Evolutionary conservation across 257 asterid species (phyloP), one percentile per base, ranked within the genome.

Genomic region (Handroanthus guayacan): DNA sequence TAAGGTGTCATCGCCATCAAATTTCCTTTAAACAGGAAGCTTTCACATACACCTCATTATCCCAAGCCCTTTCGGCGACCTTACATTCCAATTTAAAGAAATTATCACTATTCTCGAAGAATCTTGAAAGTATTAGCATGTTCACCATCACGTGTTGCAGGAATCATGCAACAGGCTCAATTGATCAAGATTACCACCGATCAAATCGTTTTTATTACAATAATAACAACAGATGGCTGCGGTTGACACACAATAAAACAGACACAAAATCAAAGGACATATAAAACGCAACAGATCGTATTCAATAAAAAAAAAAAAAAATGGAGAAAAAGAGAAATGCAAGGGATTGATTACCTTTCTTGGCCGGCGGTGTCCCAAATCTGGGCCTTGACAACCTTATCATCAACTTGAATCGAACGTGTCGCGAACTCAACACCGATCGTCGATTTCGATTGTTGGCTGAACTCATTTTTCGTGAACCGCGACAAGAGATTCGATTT

Each of bases 351-450:
- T 47, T 25, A 87, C 96, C 96, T 91, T 75, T 91, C 97, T 72
- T 91, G 97, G 43, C 97, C 97, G 17, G 97, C 97, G 17, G 96
- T 91, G 43, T 91, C 97, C 97, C 97, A 91, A 79, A 91, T 91
- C 86, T 91, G 97, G 43, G 97, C 97, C 82, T 91, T 91, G 38
- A 91, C 89, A 62, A 89, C 80, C 85, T 91, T 91, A 50, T 89
- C 92, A 57, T 89, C 96, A 20, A 88, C 97, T 60, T 82, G 85
- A 65, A 91, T 91, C 12, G 92, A 89, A 10, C 97, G 85, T 10
- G 97, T 91, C 14, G 97, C 97, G 77, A 91, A 91, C 78, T 91
- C 97, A 25, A 91, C 97, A 7, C 97, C 97, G 74, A 91, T 91
- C 12, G 97, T 91, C 7, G 97, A 91, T 75, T 89, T 91, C 0